Base-by-base conservation (phyloP, 148 eudicot species). In the Simmondsia chinensis region DNA sequence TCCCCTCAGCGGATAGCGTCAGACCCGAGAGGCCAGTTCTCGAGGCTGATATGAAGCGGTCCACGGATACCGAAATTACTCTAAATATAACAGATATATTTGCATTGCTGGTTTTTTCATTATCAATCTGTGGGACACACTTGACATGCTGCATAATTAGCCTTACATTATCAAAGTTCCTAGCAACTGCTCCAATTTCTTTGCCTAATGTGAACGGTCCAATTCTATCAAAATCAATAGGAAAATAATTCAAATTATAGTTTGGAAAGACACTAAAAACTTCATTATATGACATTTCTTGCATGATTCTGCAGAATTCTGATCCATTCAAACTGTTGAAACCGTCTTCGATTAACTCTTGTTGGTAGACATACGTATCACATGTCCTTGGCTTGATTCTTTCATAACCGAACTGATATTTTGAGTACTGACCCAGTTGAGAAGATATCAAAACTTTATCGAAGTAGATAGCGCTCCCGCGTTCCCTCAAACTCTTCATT, bases 1-100 rank as follows among this genome's bases (percentile, higher is more conserved):
- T 29, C 39, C 65, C 71, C 31, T 59, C 65, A 21, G 30, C 65
- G 10, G 43, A 42, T 2, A 67, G 19, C 1, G 66, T 66, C 52
- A 27, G 34, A 9, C 47, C 26, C 10, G 61, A 59, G 42, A 60
- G 30, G 8, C 61, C 62, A 6, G 56, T 48, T 30, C 53, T 54
- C 20, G 28, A 14, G 37, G 40, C 40, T n/a, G 61, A 38, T 24
- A 9, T 13, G 16, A 26, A 32, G 0, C 25, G 17, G 13, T 37
- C 35, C 4, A 7, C 8, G 1, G 20, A 2, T 9, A 38, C 13
- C 38, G 66, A 48, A 36, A 41, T 10, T 31, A 42, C 52, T 61
- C 64, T 51, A 16, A 61, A 30, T 1, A 61, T 35, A 4, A 54
- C 49, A 16, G 52, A 50, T 7, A 68, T 59, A 18, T 23, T 39